Evolutionary conservation across 2,329 filamentous ascomycete genomes (phyloP).

Genomic region (Hypoxylon sp.): DNA sequence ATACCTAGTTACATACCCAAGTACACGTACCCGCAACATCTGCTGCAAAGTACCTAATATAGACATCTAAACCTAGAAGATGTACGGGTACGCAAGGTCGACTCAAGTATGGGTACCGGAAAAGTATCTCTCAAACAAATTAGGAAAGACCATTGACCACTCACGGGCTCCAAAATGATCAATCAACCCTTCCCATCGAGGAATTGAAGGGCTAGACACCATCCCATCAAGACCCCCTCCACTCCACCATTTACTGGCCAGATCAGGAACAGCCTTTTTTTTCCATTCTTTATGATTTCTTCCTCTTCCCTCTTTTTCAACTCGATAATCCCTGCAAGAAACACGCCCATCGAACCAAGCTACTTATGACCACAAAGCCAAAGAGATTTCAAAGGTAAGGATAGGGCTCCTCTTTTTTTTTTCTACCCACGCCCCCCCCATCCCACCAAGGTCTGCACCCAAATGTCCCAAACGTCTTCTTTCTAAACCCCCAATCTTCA

Average conservation of each 20-base stretch:
- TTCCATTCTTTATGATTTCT: conserved; percentile 13
- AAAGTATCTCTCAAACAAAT: conserved; percentile 15
- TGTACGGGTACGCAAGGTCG: conserved; percentile 15
- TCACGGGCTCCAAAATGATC: conserved; percentile 28
- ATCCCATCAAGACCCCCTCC: conserved; percentile 17
- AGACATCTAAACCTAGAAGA: conserved; percentile 11
- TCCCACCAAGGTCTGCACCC: conserved; percentile 28
- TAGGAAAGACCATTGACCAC: conserved; percentile 29
- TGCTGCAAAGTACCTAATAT: conserved; percentile 13
- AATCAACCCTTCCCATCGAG: conserved; percentile 31
- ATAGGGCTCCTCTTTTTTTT: conserved; percentile 16
- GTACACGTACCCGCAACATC: conserved; percentile 14
- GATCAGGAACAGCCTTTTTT: conserved; percentile 37
- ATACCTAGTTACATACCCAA: neutral
- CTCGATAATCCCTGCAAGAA: conserved; percentile 27
- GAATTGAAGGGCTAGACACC: conserved; percentile 31
- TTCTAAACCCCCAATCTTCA: conserved; percentile 37
- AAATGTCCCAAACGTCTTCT: conserved; percentile 16
- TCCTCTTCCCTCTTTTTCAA: conserved; percentile 6
- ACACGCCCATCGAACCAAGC: conserved; percentile 11
- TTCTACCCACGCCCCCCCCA: conserved; percentile 27
- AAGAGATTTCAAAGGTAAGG: conserved; percentile 36
- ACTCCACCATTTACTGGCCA: conserved; percentile 31
- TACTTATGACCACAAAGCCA: conserved; percentile 29
- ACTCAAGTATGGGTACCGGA: conserved; percentile 20